Conservation (phyloP, 441 rosid species). For the Macaranga tanarius region DNA sequence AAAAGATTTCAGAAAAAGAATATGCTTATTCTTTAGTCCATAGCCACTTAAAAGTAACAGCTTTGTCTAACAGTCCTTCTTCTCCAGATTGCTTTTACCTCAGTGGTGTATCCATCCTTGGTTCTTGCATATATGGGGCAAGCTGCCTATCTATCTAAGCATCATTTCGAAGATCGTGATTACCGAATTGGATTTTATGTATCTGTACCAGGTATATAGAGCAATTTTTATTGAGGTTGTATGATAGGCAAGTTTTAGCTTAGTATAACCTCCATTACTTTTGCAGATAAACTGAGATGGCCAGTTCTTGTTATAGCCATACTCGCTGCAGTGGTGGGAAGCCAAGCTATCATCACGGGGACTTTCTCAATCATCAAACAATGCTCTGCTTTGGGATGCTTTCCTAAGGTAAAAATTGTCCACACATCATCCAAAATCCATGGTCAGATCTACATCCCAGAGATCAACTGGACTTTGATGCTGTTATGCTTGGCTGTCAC, state of each 20-base stretch:
- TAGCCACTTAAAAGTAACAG: not conserved
- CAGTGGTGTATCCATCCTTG: conserved; percentile 87
- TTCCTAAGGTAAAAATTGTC: conserved; percentile 84
- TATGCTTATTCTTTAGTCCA: not conserved
- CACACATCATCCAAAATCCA: conserved; percentile 95
- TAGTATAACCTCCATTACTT: conserved; percentile 19
- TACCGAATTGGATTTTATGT: conserved; percentile 84
- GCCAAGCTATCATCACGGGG: conserved; percentile 96
- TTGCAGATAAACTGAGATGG: conserved; percentile 75
- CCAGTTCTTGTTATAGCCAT: conserved; percentile 93
- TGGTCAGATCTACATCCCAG: conserved; percentile 95
- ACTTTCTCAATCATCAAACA: conserved; percentile 96
- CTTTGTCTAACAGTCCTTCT: conserved; percentile 20
- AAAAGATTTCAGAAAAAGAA: not conserved
- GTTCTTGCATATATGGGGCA: conserved; percentile 98
- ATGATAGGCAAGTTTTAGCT: conserved; percentile 24
- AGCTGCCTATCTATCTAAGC: conserved; percentile 89
- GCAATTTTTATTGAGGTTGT: conserved; percentile 10
- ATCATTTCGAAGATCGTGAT: conserved; percentile 50
- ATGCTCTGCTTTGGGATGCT: conserved; percentile 88
- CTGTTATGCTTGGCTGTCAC: conserved; percentile 85
- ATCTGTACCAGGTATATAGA: conserved; percentile 71
- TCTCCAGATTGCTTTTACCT: conserved; percentile 87
- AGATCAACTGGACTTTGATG: conserved; percentile 94
- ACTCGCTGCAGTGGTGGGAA: conserved; percentile 95